Conservation (phyloP, 1,284 basidiomycete genomes). For the Rhodotorula sp. region DNA sequence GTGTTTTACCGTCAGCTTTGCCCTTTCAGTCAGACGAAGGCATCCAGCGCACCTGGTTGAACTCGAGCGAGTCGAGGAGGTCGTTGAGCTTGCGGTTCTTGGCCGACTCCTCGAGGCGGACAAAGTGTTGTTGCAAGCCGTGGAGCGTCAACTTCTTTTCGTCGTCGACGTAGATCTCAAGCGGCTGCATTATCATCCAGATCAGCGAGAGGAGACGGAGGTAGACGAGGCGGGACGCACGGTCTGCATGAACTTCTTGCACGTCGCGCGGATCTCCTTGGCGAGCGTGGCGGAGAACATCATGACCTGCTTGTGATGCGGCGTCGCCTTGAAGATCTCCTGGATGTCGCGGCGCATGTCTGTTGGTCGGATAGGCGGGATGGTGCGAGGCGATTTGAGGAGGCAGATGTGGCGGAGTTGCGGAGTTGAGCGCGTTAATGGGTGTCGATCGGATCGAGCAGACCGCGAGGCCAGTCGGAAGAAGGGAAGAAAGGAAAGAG, state of each 20-base stretch:
- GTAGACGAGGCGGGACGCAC: constrained; percentile 54
- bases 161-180: constrained; percentile 99
- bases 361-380: constrained; percentile 49
- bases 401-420: background rate
- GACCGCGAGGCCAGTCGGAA: background rate
- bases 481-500: background rate
- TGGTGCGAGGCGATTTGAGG: background rate
- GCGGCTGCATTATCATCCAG: constrained; percentile 61
- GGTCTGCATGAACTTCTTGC: constrained; percentile 99
- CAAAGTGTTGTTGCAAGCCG: constrained; percentile 97
- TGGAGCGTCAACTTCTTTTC: constrained; percentile 98
- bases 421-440: background rate
- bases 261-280: constrained; percentile 94
- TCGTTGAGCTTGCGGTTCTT: constrained; percentile 99
- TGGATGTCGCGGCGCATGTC: constrained; percentile 99
- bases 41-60: constrained; percentile 80
- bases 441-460: background rate
- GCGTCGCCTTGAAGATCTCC: constrained; percentile 99
- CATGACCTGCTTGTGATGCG: constrained; percentile 99
- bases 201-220: background rate
- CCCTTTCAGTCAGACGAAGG: background rate
- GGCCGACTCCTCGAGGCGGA: constrained; percentile 87
- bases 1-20: background rate
- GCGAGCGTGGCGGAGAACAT: constrained; percentile 99
- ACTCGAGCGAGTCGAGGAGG: constrained; percentile 91